Base-by-base conservation (phyloP, 2,329 filamentous ascomycete genomes). In the Fusarium humuli region DNA sequence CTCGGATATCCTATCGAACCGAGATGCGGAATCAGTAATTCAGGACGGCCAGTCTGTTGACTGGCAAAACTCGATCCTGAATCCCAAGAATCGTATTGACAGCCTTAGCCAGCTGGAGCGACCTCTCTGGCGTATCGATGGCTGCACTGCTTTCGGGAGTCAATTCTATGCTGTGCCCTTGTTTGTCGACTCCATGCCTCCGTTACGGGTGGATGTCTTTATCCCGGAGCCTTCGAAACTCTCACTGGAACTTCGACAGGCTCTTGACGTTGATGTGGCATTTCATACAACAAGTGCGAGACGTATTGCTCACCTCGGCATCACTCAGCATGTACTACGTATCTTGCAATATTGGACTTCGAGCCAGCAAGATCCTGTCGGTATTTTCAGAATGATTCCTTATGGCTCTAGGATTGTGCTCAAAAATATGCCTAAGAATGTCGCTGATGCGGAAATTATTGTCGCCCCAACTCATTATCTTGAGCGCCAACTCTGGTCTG, bases 51-150 rank as follows among this genome's bases (percentile, higher is more conserved):
- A 71, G 54, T 20, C 44, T 20, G 42, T 47, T 34, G 56, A 57
- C 46, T 90, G 87, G 87, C 75, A 77, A 14, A 65, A 75, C 5
- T 89, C 87, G 7, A 77, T 80, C 42, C 79, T 89, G 44, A 90
- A 90, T 67, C 88, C 87, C 10, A 88, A 87, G 75, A 90, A 89
- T 72, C 83, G 87, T 62, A 85, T 90, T 73, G 83, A 89, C 74
- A 88, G 86, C 67, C 82, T 90, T 18, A 82, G 81, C 5, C 76
- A 80, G 10, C 81, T 82, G 4, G 52, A 71, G 16, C 70, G 78
- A 1, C 82, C 86, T 3, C 76, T 86, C 10, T 90, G 88, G 87
- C 83, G 85, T 34, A 84, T 90, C 49, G 87, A 90, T 69, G 87
- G 88, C 50, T 87, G 84, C 70, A 85, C 85, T 23, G 85, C 83